A percentile compares a stretch with the other conserved stretches of the same genome.
These are phyloP conservation scores for Crithidia thermophila DNA, from an alignment of 208 protist genomes.

Conservation along the genomic window DNA sequence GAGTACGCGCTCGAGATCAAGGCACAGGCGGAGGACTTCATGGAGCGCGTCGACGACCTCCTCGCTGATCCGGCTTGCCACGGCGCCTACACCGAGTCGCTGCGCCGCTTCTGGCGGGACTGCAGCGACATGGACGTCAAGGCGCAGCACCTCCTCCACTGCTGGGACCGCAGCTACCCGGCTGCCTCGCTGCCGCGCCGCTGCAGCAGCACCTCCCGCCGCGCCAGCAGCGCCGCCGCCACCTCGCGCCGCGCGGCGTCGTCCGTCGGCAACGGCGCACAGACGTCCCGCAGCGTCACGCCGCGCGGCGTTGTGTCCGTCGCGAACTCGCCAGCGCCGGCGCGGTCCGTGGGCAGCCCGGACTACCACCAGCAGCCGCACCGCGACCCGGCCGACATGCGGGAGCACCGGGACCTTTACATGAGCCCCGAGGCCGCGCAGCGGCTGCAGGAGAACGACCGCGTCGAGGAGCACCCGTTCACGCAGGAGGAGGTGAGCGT, in stretches of 20 bases:
- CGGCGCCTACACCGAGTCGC: slow-evolving; percentile 43
- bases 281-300: slow-evolving; percentile 7
- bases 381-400: neutral
- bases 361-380: too few species aligned
- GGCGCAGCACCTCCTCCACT: slow-evolving; percentile 40
- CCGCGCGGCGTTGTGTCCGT: neutral
- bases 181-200: slow-evolving; percentile 18
- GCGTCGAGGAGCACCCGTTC: slow-evolving; percentile 6
- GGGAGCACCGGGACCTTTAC: slow-evolving; percentile 22
- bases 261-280: neutral
- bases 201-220: slow-evolving; percentile 1
- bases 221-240: neutral
- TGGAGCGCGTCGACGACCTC: slow-evolving; percentile 55
- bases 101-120: slow-evolving; percentile 58
- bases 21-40: slow-evolving; percentile 51
- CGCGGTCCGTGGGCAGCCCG: too few species aligned
- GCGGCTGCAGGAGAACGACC: slow-evolving; percentile 5
- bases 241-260: slow-evolving; percentile 16
- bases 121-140: slow-evolving; percentile 53
- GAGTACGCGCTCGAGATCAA: slow-evolving; percentile 53
- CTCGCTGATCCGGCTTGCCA: slow-evolving; percentile 32
- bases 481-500: neutral
- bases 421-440: slow-evolving; percentile 1
- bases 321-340: slow-evolving; percentile 3
- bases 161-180: slow-evolving; percentile 27